These are phyloP conservation scores for Gossypium anomalum DNA, from an alignment of 345 rosid genomes.

Conservation along the genomic window DNA sequence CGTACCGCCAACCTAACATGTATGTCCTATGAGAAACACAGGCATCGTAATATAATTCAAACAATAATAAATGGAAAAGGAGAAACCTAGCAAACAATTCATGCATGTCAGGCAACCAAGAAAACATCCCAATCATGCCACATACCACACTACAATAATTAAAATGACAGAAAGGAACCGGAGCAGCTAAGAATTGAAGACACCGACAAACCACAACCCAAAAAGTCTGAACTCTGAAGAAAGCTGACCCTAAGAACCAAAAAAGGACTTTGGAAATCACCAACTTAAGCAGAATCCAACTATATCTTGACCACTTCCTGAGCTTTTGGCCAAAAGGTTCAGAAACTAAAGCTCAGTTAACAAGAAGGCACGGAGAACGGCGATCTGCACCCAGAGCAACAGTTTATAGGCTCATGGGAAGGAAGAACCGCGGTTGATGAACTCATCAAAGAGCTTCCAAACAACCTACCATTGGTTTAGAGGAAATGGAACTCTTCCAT, in stretches of 20 bases:
- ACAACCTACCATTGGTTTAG: slow-evolving; percentile 8
- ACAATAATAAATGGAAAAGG: neutral
- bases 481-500: slow-evolving; percentile 21
- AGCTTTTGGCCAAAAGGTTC: slow-evolving; percentile 5
- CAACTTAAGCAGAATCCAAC: slow-evolving; percentile 7
- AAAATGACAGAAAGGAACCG: too few relatives aligned
- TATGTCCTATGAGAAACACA: neutral
- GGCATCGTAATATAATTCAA: neutral
- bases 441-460: neutral
- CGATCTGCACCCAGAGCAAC: neutral
- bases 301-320: neutral
- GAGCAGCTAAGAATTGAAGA: neutral
- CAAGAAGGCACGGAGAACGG: neutral
- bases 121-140: neutral
- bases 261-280: neutral
- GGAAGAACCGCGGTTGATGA: neutral
- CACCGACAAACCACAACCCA: neutral
- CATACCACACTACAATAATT: neutral
- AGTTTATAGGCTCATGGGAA: neutral
- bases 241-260: neutral
- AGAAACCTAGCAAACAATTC: neutral
- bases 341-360: slow-evolving; percentile 2
- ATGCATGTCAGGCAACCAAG: neutral
- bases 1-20: neutral
- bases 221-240: neutral